Evolutionary conservation across 139 green algal species (phyloP).

Genomic region (Coelastrella sp.): DNA sequence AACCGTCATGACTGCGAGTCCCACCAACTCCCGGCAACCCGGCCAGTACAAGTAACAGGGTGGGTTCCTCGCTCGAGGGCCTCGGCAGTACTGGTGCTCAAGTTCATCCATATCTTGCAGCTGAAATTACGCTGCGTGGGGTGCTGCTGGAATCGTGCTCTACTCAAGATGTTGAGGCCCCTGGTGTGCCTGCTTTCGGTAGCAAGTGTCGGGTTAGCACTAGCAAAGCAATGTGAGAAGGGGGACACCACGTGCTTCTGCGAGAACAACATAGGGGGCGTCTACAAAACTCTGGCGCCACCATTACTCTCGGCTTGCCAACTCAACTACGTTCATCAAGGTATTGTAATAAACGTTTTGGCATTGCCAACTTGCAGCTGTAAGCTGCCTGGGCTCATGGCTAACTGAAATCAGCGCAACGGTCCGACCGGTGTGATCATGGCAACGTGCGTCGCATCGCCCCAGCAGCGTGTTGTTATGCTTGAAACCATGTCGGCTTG

Average conservation of each 20-base stretch:
- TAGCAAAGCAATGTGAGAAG: neutral
- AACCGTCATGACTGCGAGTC: neutral
- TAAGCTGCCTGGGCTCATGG: neutral
- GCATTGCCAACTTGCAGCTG: neutral
- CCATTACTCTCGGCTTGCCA: neutral
- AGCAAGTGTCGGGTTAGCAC: neutral
- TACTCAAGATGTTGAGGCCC: no score
- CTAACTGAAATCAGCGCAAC: no score
- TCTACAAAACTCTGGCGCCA: neutral
- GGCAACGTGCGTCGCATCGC: neutral
- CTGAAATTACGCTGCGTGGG: no score
- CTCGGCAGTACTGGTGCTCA: no score
- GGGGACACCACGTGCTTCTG: constrained; percentile 20
- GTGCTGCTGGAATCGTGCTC: no score
- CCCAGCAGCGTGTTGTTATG: neutral
- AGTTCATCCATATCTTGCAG: no score
- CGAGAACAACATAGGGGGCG: neutral
- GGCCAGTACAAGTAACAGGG: no score
- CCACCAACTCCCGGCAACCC: neutral
- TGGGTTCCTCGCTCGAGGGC: no score
- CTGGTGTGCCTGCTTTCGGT: neutral
- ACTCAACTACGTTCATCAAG: neutral
- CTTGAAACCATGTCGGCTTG: no score
- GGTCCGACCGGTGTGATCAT: neutral
- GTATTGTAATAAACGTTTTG: no score